Conservation (phyloP, 441 rosid genomes). For the Corymbia calophylla region DNA sequence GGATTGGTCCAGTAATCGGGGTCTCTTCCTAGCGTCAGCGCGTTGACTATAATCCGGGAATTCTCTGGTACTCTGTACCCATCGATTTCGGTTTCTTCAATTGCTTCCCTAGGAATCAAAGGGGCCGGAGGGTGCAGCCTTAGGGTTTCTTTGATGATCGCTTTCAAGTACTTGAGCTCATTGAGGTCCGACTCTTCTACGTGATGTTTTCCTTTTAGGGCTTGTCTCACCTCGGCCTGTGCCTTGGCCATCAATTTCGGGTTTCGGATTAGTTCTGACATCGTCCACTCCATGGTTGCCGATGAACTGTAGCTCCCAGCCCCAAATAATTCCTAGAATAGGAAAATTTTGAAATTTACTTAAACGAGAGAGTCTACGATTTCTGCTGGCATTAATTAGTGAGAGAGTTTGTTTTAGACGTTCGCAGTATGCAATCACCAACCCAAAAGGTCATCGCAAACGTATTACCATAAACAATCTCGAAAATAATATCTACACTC, state of each 20-base stretch:
- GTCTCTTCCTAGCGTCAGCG: too few species aligned
- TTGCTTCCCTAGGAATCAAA: too few species aligned
- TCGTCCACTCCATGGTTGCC: neutral
- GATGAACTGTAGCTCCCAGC: neutral
- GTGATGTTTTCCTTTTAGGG: neutral
- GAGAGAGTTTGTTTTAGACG: neutral
- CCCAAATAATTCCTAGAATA: neutral
- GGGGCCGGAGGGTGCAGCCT: neutral
- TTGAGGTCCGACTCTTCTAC: neutral
- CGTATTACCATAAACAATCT: neutral
- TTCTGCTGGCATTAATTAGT: neutral
- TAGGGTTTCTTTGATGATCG: neutral
- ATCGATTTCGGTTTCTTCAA: too few species aligned
- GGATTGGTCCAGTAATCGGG: too few species aligned
- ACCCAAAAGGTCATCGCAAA: too few species aligned
- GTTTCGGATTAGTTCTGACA: neutral
- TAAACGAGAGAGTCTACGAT: neutral
- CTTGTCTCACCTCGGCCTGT: neutral
- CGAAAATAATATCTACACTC: neutral
- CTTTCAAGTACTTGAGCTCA: neutral
- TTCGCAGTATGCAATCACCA: too few species aligned
- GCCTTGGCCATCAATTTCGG: neutral
- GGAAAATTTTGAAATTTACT: neutral
- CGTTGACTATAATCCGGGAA: too few species aligned
- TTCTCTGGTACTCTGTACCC: too few species aligned